phyloP scores from a whole-genome alignment of 2,329 filamentous ascomycete species.

The Fusarium foetens region DNA sequence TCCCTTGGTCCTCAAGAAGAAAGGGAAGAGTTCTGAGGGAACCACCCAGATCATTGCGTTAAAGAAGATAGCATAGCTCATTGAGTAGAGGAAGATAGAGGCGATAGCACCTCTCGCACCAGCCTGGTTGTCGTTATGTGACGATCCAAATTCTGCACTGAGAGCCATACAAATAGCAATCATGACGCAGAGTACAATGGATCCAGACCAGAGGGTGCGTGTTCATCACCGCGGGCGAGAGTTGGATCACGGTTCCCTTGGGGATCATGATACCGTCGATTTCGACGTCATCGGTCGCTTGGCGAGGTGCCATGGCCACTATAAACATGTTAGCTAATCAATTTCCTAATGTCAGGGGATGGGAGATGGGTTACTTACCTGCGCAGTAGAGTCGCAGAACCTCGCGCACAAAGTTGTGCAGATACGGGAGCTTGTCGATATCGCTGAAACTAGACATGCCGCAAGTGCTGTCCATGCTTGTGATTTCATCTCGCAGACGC shows the following conservation, averaged over 20 bases:
- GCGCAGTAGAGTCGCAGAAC: conserved; percentile 56
- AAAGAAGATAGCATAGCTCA: not conserved
- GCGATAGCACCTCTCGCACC: not conserved
- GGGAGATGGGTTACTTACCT: conserved; percentile 22
- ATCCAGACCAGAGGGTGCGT: conserved; percentile 51
- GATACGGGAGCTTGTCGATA: conserved; percentile 49
- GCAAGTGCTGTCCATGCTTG: conserved; percentile 21
- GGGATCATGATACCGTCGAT: conserved; percentile 52
- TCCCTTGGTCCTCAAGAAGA: no score
- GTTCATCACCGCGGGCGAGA: conserved; percentile 51
- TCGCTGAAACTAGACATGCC: conserved; percentile 28
- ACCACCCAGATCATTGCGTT: not conserved
- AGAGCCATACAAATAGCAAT: not conserved
- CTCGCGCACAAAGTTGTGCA: conserved; percentile 57
- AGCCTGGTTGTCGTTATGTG: not conserved
- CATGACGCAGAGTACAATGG: not conserved
- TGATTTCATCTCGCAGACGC: conserved; percentile 53
- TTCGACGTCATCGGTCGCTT: conserved; percentile 48
- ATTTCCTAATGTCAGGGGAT: not conserved
- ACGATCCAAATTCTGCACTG: not conserved
- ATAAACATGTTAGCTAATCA: not conserved
- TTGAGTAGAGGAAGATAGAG: not conserved
- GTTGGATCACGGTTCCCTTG: conserved; percentile 52
- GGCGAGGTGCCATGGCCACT: conserved; percentile 49
- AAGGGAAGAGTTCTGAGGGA: no score